phyloP scores from a whole-genome alignment of 2,329 filamentous ascomycete species.

The Didymella glomerata region DNA sequence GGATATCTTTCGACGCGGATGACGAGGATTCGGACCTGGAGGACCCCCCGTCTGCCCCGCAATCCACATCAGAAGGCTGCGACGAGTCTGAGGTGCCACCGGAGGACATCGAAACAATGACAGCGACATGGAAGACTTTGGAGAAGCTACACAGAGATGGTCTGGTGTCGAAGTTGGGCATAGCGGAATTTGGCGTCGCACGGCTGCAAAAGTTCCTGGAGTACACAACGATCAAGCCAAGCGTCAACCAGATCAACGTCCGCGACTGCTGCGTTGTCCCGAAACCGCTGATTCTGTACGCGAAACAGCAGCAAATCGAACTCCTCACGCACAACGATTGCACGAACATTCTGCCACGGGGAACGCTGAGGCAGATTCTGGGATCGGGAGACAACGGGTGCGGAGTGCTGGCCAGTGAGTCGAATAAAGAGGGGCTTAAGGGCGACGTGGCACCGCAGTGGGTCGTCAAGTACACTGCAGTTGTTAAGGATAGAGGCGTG shows the following conservation, averaged over 20 bases:
- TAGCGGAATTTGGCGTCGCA: conserved; percentile 90
- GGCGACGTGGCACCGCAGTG: conserved; percentile 87
- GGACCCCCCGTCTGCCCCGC: conserved; percentile 35
- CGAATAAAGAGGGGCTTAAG: conserved; percentile 65
- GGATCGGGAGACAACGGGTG: conserved; percentile 76
- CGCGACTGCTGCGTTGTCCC: conserved; percentile 96
- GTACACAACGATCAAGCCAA: conserved; percentile 74
- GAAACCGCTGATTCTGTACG: conserved; percentile 82
- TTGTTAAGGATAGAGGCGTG: conserved; percentile 90
- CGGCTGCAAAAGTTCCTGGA: conserved; percentile 80
- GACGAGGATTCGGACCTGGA: conserved; percentile 81
- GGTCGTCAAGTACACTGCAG: conserved; percentile 97
- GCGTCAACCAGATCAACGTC: conserved; percentile 95
- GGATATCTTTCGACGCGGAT: conserved; percentile 91
- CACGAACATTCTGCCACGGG: conserved; percentile 86
- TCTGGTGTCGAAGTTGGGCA: conserved; percentile 76
- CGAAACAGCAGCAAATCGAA: conserved; percentile 84
- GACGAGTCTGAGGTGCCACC: conserved; percentile 48
- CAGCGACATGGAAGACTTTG: conserved; percentile 73
- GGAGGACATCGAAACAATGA: conserved; percentile 67
- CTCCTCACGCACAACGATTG: conserved; percentile 93
- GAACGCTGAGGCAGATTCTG: conserved; percentile 84
- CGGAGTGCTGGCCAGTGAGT: conserved; percentile 74
- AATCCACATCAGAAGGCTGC: conserved; percentile 49
- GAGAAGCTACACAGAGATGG: conserved; percentile 77